These are phyloP conservation scores for Termitomyces sp. DNA, from an alignment of 768 basidiomycete species.

Conservation along the genomic window DNA sequence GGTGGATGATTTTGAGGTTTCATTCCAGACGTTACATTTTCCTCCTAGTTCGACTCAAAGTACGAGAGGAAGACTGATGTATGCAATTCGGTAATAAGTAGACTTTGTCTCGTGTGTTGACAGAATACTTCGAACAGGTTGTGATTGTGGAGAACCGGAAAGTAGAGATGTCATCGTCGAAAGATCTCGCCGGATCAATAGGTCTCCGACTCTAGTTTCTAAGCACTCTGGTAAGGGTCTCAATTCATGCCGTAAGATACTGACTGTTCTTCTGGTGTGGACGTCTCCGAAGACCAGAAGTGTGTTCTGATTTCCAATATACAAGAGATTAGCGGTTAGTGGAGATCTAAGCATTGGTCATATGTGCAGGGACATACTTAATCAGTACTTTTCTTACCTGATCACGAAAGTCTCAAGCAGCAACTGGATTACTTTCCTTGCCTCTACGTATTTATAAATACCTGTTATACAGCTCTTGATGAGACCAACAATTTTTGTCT, in stretches of 20 bases:
- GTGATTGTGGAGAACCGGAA: not conserved
- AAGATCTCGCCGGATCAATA: too few species aligned
- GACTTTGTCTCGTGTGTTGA: not conserved
- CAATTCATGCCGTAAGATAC: not conserved
- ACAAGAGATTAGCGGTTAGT: too few species aligned
- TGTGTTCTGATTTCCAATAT: too few species aligned
- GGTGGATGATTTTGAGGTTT: not conserved
- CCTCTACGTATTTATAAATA: not conserved
- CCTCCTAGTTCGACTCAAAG: not conserved
- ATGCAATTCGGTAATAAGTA: not conserved
- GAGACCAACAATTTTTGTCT: not conserved
- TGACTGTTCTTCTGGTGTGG: not conserved
- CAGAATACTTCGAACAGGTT: not conserved
- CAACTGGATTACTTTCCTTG: not conserved
- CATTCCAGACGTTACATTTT: not conserved
- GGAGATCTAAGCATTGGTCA: too few species aligned
- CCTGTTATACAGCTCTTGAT: not conserved
- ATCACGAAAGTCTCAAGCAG: not conserved
- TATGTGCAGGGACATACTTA: too few species aligned
- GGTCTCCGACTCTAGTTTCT: not conserved
- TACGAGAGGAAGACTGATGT: not conserved
- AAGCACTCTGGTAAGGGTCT: not conserved
- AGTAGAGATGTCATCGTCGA: not conserved
- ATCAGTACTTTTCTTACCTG: too few species aligned
- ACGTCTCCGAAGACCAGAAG: not conserved